These are phyloP conservation scores for Neoboletus magnificus DNA, from an alignment of 768 basidiomycete genomes.

Conservation along the genomic window DNA sequence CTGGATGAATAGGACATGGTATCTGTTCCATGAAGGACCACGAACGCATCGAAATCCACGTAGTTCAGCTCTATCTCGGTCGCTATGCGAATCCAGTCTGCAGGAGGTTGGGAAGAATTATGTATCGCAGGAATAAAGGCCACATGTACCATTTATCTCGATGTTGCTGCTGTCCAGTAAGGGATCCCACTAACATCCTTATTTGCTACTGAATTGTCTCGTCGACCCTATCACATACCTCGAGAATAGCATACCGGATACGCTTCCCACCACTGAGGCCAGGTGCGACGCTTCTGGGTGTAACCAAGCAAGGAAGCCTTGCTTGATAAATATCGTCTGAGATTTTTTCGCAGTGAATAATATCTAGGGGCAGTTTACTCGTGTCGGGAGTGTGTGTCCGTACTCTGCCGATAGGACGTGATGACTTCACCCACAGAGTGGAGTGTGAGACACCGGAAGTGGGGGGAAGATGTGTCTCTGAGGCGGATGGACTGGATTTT, in stretches of 20 bases:
- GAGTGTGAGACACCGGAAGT: conserved; percentile 25
- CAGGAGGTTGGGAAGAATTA: conserved; percentile 9
- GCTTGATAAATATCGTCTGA: conserved; percentile 70
- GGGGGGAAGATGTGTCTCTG: conserved; percentile 6
- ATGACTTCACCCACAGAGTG: conserved; percentile 62
- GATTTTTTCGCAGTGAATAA: conserved; percentile 42
- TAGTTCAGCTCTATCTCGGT: conserved; percentile 95
- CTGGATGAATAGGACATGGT: conserved; percentile 90
- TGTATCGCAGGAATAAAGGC: neutral
- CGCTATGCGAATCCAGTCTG: conserved; percentile 89
- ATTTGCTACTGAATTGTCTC: neutral
- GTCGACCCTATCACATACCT: conserved; percentile 46
- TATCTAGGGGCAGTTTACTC: conserved; percentile 26
- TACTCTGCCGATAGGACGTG: conserved; percentile 58
- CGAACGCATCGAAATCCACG: conserved; percentile 79
- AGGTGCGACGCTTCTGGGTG: conserved; percentile 64
- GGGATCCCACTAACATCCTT: conserved; percentile 66
- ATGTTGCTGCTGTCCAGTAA: conserved; percentile 88
- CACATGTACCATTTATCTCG: conserved; percentile 62
- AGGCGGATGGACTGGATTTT: conserved; percentile 45
- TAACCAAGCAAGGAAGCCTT: conserved; percentile 70
- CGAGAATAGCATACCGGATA: conserved; percentile 81
- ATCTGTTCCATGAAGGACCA: conserved; percentile 88
- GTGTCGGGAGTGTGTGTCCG: conserved; percentile 34
- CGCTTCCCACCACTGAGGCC: conserved; percentile 63